Evolutionary conservation across 2,329 filamentous ascomycete species (phyloP).

Genomic region (Aspergillus fijiensis): DNA sequence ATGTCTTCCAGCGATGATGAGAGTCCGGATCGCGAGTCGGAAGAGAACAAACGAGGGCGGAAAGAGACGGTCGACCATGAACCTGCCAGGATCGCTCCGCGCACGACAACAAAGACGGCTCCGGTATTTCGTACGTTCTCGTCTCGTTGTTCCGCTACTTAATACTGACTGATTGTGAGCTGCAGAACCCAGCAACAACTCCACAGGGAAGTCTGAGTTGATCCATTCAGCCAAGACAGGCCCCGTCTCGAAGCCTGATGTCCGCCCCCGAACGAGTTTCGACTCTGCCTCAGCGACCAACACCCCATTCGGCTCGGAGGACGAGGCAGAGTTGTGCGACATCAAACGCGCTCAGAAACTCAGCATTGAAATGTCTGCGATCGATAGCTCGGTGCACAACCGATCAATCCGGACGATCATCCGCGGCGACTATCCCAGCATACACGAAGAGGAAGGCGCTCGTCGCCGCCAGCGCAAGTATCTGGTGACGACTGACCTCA

Average conservation of each 20-base stretch:
- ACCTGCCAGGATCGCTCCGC: not conserved
- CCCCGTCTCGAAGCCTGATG: slow-evolving; percentile 46
- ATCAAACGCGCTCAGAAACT: slow-evolving; percentile 86
- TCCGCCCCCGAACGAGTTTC: slow-evolving; percentile 83
- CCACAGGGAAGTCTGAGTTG: slow-evolving; percentile 11
- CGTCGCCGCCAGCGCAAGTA: slow-evolving; percentile 82
- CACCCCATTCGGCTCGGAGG: slow-evolving; percentile 75
- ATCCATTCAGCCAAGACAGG: slow-evolving; percentile 42
- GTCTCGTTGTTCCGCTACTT: not conserved
- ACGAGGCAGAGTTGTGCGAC: slow-evolving; percentile 79
- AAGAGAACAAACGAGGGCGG: slow-evolving; percentile 30
- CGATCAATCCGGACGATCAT: slow-evolving; percentile 87
- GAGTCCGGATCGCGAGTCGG: slow-evolving; percentile 37
- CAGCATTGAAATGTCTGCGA: slow-evolving; percentile 73
- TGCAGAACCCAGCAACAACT: slow-evolving; percentile 14
- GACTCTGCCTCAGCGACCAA: slow-evolving; percentile 61
- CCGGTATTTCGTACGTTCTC: slow-evolving; percentile 11
- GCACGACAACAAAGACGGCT: slow-evolving; percentile 8
- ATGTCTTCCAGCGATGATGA: slow-evolving; percentile 66
- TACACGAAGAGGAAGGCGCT: slow-evolving; percentile 75
- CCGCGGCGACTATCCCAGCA: slow-evolving; percentile 73
- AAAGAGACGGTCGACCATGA: slow-evolving; percentile 29
- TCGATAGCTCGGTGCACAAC: slow-evolving; percentile 70
- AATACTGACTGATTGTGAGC: not conserved
- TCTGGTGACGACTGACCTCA: slow-evolving; percentile 91